phyloP scores from a whole-genome alignment of 352 stramenopile genomes.

The Halophytophthora polymorphica region DNA sequence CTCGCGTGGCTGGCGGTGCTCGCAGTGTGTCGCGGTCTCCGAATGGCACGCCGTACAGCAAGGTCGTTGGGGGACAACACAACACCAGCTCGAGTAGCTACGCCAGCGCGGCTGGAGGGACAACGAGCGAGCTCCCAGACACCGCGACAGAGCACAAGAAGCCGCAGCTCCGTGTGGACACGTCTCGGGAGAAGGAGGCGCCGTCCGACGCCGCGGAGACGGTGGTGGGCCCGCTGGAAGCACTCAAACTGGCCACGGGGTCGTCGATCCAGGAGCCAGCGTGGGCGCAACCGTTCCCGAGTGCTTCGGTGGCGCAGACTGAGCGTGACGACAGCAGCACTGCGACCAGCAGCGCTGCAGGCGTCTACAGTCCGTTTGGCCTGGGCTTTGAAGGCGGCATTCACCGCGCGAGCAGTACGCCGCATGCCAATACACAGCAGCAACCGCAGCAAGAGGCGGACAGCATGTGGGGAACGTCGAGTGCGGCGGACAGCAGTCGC shows the following conservation, averaged over 20 bases:
- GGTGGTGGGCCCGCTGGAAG: constrained; percentile 61
- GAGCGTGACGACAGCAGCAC: constrained; percentile 30
- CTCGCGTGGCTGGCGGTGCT: constrained; percentile 13
- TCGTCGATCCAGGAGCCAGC: constrained; percentile 59
- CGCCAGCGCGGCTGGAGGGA: constrained; percentile 10
- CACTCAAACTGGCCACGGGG: constrained; percentile 61
- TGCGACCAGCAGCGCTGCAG: constrained; percentile 11
- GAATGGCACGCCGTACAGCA: constrained; percentile 40
- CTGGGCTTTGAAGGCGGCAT: constrained; percentile 71
- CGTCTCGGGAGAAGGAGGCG: constrained; percentile 23
- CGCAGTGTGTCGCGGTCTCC: constrained; percentile 17
- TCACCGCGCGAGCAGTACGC: constrained; percentile 27
- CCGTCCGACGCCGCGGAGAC: constrained; percentile 19
- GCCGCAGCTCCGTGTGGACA: constrained; percentile 53
- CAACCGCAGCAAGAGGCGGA: constrained; percentile 5
- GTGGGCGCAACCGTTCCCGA: constrained; percentile 71
- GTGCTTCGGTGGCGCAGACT: constrained; percentile 29
- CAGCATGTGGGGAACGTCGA: constrained; percentile 27
- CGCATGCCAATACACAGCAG: constrained; percentile 17
- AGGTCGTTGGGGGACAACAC: constrained; percentile 39
- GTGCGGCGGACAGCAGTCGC: constrained; percentile 10
- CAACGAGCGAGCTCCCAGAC: too few species aligned
- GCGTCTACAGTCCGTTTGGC: constrained; percentile 71
- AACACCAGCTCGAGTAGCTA: constrained; percentile 1
- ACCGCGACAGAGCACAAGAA: constrained; percentile 16